Evolutionary conservation across 2,329 filamentous ascomycete genomes (phyloP), one percentile per base, ranked within the genome.

Genomic region (Fusarium sp.): DNA sequence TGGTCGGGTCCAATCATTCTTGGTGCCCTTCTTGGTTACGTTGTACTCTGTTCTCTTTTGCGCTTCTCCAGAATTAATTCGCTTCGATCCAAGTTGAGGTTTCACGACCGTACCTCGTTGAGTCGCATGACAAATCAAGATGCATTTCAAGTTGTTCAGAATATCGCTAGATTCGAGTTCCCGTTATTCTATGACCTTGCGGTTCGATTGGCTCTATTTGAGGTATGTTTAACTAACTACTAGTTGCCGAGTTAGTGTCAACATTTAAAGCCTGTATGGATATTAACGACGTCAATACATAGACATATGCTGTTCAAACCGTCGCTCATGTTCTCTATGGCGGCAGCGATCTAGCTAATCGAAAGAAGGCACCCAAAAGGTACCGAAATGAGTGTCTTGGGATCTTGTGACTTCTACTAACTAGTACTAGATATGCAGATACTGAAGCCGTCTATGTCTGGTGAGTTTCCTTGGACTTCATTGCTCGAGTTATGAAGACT

Each of bases 81-180:
- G 20, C 64, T 82, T 63, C 79, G 75, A n/a, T 74, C 76, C 47
- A 75, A 75, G 36, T 79, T 81, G 69, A 73, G 77, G 26, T 85
- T 79, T 65, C 69, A 79, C 9, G 78, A 83, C 68, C 82, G 83
- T 18, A 71, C 70, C 14, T 84, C 84, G 9, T 62, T 85, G 14
- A 76, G 80, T 15, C 70, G 74, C 57, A 86, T 86, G 84, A 85
- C 83, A 22, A 81, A 82, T 47, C 70, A 81, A 68, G 83, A 88
- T 57, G 85, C 87, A 11, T 84, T 85, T 65, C 80, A 81, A 62
- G 84, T 88, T 68, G 76, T 86, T 22, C 80, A 81, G 66, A 78
- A 79, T 39, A 66, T 83, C 12, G 66, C 77, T 9, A 63, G 77
- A 22, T 69, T 74, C 4, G 84, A 86, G 61, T 85, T 85, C 41